Conservation (phyloP, 768 basidiomycete genomes). For the Suillus paluster region DNA sequence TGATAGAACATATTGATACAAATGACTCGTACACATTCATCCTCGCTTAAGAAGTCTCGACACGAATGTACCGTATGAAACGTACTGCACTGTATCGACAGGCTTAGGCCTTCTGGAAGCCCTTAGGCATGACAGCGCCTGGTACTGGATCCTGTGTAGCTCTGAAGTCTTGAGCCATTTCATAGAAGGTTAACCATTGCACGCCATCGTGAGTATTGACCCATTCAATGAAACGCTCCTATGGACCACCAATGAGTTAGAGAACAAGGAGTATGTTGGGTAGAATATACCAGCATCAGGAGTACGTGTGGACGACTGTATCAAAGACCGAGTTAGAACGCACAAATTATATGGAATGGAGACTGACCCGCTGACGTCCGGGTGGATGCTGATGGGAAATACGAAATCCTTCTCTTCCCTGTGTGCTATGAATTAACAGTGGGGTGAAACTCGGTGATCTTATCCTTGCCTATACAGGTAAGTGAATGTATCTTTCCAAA, state of each 20-base stretch:
- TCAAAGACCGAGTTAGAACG: slow-evolving; percentile 7
- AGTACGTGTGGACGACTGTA: slow-evolving; percentile 68
- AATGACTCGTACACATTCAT: neutral
- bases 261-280: neutral
- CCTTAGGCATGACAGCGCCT: slow-evolving; percentile 61
- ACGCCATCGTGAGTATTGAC: slow-evolving; percentile 71
- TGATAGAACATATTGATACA: neutral
- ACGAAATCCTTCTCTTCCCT: slow-evolving; percentile 68
- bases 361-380: slow-evolving; percentile 72
- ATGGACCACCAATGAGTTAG: neutral
- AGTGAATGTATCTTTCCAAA: slow-evolving; percentile 78
- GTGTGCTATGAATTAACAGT: neutral
- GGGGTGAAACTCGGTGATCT: neutral
- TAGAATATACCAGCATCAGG: slow-evolving; percentile 62
- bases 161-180: slow-evolving; percentile 68
- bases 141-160: slow-evolving; percentile 49
- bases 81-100: neutral
- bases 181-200: slow-evolving; percentile 72
- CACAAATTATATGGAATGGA: neutral
- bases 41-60: neutral
- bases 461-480: slow-evolving; percentile 60
- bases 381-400: slow-evolving; percentile 79
- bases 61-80: neutral
- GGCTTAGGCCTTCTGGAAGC: slow-evolving; percentile 25
- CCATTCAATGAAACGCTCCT: slow-evolving; percentile 79